A percentile compares a stretch with the other conserved stretches of the same genome.
Evolutionary conservation across 2,329 filamentous ascomycete species (phyloP).

Genomic region (Trichoderma polysporum): DNA sequence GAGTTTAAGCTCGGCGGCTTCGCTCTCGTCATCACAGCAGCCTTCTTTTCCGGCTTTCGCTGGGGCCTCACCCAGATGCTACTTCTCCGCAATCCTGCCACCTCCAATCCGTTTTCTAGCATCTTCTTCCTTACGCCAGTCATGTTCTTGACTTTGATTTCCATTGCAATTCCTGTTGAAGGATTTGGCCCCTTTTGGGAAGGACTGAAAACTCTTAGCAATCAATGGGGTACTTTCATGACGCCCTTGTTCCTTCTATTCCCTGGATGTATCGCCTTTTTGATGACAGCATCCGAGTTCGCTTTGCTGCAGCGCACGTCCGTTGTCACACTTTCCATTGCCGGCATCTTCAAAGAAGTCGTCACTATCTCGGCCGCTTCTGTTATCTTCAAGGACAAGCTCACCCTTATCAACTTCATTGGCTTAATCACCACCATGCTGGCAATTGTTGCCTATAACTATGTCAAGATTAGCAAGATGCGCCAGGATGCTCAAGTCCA

Average conservation of each 20-base stretch:
- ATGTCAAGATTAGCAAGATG: conserved; percentile 91
- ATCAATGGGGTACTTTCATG: conserved; percentile 64
- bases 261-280: conserved; percentile 86
- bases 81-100: conserved; percentile 88
- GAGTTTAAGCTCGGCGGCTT: conserved; percentile 87
- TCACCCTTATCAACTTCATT: conserved; percentile 83
- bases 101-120: conserved; percentile 92
- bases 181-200: conserved; percentile 67
- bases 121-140: conserved; percentile 97
- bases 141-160: conserved; percentile 83
- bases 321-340: conserved; percentile 93
- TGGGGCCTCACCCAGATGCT: conserved; percentile 99
- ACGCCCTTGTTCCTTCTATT: conserved; percentile 78
- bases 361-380: conserved; percentile 90
- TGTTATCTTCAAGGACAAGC: conserved; percentile 80
- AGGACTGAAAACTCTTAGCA: conserved; percentile 63
- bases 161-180: conserved; percentile 83
- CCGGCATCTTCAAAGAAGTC: conserved; percentile 98
- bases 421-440: conserved; percentile 85
- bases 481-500: conserved; percentile 65
- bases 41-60: conserved; percentile 93
- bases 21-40: conserved; percentile 85
- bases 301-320: conserved; percentile 91
- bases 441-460: conserved; percentile 89
- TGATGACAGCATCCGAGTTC: conserved; percentile 96